Conservation (phyloP, 495 filamentous ascomycete species). For the Penicillium goetzii region DNA sequence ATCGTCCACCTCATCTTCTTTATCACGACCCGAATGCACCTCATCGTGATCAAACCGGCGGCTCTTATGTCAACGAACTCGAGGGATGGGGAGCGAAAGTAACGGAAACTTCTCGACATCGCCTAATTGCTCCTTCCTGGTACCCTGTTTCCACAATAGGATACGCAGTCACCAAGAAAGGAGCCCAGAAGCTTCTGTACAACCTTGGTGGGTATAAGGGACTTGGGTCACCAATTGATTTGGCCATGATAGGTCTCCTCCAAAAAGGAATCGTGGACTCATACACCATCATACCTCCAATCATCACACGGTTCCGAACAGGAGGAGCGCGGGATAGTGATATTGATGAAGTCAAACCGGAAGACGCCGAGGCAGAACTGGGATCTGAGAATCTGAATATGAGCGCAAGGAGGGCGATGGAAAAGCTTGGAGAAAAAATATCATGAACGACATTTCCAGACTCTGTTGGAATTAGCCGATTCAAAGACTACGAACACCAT, state of each 20-base stretch:
- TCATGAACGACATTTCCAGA: background rate
- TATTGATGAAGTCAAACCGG: slow-evolving; percentile 1
- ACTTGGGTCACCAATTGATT: slow-evolving; percentile 5
- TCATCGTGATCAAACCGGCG: background rate
- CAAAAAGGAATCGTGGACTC: background rate
- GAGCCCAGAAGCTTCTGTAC: slow-evolving; percentile 12
- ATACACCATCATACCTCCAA: slow-evolving; percentile 5
- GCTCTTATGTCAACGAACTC: slow-evolving; percentile 2
- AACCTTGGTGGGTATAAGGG: slow-evolving; percentile 14
- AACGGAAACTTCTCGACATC: background rate
- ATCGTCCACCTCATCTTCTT: slow-evolving; percentile 2
- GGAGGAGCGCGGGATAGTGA: slow-evolving; percentile 2
- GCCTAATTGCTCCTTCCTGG: slow-evolving; percentile 11
- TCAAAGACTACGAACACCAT: background rate
- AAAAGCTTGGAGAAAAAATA: background rate
- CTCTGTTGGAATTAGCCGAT: background rate
- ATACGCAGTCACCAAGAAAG: slow-evolving; percentile 13
- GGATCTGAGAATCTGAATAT: slow-evolving; percentile 7
- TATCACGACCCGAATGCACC: slow-evolving; percentile 3
- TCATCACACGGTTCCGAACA: background rate
- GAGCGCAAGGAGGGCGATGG: slow-evolving; percentile 2
- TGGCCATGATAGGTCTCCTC: slow-evolving; percentile 5
- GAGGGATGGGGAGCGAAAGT: slow-evolving; percentile 7
- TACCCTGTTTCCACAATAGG: slow-evolving; percentile 11
- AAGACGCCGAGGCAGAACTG: background rate